Evolutionary conservation across 495 filamentous ascomycete species (phyloP).

Genomic region (Trypethelium eluteriae): DNA sequence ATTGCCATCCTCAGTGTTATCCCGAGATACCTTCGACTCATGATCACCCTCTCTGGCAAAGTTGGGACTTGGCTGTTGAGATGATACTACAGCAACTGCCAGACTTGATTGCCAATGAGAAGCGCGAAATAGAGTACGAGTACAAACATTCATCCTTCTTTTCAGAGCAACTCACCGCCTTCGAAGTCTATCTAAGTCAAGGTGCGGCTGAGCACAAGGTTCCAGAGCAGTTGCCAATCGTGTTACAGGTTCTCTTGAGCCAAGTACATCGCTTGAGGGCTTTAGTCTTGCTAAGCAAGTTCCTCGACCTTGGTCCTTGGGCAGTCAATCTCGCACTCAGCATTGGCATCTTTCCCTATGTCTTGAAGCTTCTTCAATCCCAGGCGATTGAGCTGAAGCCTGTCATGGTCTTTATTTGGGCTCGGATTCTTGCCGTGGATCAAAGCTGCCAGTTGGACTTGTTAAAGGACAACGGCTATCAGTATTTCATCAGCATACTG

Average conservation of each 20-base stretch:
- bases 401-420: slow-evolving; percentile 99
- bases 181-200: slow-evolving; percentile 90
- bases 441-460: slow-evolving; percentile 85
- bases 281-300: slow-evolving; percentile 84
- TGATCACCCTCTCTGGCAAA: slow-evolving; percentile 89
- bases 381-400: slow-evolving; percentile 91
- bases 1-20: slow-evolving; percentile 84
- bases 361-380: slow-evolving; percentile 90
- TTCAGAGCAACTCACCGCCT: slow-evolving; percentile 92
- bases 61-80: slow-evolving; percentile 95
- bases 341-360: slow-evolving; percentile 98
- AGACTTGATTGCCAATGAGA: slow-evolving; percentile 63
- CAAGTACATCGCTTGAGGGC: slow-evolving; percentile 92
- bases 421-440: slow-evolving; percentile 90
- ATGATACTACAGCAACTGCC: slow-evolving; percentile 90
- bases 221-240: slow-evolving; percentile 90
- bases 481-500: slow-evolving; percentile 89
- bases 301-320: slow-evolving; percentile 93
- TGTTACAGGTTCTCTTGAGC: slow-evolving; percentile 89
- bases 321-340: slow-evolving; percentile 91
- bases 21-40: slow-evolving; percentile 86
- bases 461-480: slow-evolving; percentile 80
- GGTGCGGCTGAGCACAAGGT: slow-evolving; percentile 76
- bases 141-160: slow-evolving; percentile 96
- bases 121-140: slow-evolving; percentile 70